Conservation (phyloP, 768 basidiomycete genomes). For the Cystofilobasidium ferigula region DNA sequence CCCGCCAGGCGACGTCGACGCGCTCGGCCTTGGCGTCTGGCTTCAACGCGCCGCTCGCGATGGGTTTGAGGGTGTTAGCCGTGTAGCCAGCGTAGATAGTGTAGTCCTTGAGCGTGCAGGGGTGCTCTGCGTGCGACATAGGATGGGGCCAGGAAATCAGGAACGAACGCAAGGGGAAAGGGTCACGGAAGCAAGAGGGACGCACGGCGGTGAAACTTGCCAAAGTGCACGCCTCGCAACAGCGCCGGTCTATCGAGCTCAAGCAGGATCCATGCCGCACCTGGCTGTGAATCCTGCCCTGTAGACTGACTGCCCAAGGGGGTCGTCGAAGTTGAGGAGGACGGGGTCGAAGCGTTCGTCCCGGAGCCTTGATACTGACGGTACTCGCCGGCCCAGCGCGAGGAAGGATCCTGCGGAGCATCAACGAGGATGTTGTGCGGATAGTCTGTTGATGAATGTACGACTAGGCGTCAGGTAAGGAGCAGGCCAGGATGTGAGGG, state of each 20-base stretch:
- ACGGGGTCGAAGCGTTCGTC: too few species aligned
- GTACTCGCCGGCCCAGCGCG: constrained; percentile 26
- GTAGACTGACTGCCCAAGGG: too few species aligned
- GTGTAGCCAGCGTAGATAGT: constrained; percentile 25
- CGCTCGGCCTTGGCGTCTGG: constrained; percentile 23
- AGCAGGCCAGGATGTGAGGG: neutral
- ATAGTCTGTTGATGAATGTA: constrained; percentile 3
- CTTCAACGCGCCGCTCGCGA: constrained; percentile 16
- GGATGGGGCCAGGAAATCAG: neutral
- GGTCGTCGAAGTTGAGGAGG: too few species aligned
- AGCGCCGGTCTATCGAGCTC: constrained; percentile 17
- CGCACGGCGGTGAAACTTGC: constrained; percentile 26
- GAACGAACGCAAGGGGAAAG: neutral
- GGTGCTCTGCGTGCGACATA: constrained; percentile 24
- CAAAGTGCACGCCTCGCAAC: constrained; percentile 25
- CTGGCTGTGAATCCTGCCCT: too few species aligned
- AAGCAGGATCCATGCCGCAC: constrained; percentile 25
- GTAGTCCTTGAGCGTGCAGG: constrained; percentile 28
- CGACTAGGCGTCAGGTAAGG: neutral
- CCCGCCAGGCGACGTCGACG: constrained; percentile 20
- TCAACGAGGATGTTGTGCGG: constrained; percentile 25
- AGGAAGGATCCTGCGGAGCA: constrained; percentile 23
- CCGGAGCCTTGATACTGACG: too few species aligned
- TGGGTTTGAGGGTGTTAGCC: constrained; percentile 19
- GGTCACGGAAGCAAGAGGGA: neutral